Base-by-base conservation (phyloP, 1,139 yeast genomes). In the Kurtzmaniella quercitrusa region DNA sequence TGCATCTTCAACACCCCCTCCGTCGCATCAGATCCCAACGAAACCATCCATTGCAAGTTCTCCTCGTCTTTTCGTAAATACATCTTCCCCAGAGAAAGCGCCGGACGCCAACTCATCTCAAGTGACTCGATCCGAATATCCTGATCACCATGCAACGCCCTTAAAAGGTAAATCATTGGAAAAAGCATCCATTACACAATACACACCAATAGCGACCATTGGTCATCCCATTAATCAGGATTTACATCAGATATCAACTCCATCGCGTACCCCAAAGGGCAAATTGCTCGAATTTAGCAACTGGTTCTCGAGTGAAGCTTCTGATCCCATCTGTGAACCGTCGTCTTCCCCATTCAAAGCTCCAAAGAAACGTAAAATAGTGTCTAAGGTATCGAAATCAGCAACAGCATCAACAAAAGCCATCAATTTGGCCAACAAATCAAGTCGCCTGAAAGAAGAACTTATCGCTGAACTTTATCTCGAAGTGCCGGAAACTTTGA, bases 361-460 rank as follows among this genome's bases (percentile, higher is more conserved):
- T 22, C 33, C 44, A 16, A 17, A 48, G 3, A 41, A 40, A 34
- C 43, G 46, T n/a, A 38, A 38, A 17, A 19, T 32, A 36, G 30
- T 26, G n/a, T 5, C 30, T 4, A 38, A 36, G 37, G 19, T 28
- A 37, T 21, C 11, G 35, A 8, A 6, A 33, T 12, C 38, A 20
- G 22, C 18, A 30, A 22, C 42, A n/a, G 17, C 17, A 12, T 19
- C 8, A 12, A 42, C 56, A 8, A 66, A 65, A 41, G 62, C 66
- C 23, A 63, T 80, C 38, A 73, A 69, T 34, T 74, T 70, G 30
- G 82, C 71, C 1, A 84, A 84, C 54, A 74, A 66, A 49, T 67
- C 64, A 0, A 66, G 62, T 2, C 59, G 79, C 37, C 63, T 71
- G 33, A 79, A 76, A 50, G 78, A 71, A 5, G 82, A 78, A 35